These are phyloP conservation scores for Obelidium mucronatum DNA, from an alignment of 192 early-diverging fungal genomes.

Conservation along the genomic window DNA sequence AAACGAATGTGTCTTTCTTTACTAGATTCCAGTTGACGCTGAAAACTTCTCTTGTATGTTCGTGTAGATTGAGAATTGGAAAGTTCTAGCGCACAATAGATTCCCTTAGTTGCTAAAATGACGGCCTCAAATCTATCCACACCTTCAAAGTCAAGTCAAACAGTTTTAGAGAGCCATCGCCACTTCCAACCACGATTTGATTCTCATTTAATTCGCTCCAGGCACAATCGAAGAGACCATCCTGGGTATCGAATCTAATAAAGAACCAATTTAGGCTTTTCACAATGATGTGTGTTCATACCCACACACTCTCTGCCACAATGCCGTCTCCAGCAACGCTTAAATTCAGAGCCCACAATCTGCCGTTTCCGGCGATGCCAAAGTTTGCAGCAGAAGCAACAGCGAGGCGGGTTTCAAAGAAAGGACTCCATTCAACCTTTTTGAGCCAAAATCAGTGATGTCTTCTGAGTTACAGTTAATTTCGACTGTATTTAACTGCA, in stretches of 20 bases:
- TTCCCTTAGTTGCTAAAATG: not conserved
- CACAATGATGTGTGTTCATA: too few relatives aligned
- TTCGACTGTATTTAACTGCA: too few relatives aligned
- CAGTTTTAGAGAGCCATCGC: constrained; percentile 94
- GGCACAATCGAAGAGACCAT: constrained; percentile 91
- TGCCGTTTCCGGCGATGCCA: constrained; percentile 96
- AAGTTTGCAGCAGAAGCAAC: constrained; percentile 92
- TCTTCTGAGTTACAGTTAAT: too few relatives aligned
- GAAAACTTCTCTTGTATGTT: constrained; percentile 94
- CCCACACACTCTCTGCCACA: too few relatives aligned
- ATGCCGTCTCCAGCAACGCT: too few relatives aligned
- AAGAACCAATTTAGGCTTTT: too few relatives aligned
- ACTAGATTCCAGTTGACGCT: constrained; percentile 95
- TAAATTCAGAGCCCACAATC: constrained; percentile 77
- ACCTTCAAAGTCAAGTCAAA: constrained; percentile 89
- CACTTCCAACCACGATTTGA: constrained; percentile 88
- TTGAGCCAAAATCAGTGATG: not conserved
- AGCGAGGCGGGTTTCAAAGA: constrained; percentile 88
- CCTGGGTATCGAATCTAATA: constrained; percentile 97
- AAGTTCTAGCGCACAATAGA: constrained; percentile 70
- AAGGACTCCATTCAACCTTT: constrained; percentile 92
- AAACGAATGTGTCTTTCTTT: constrained; percentile 86
- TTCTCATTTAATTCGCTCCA: constrained; percentile 98
- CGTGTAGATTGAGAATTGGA: constrained; percentile 90
- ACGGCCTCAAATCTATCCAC: constrained; percentile 44